A percentile compares a stretch with the other conserved stretches of the same genome.
These are phyloP conservation scores for Rutstroemia sp. DNA, from an alignment of 2,329 filamentous ascomycete species.

Conservation along the genomic window DNA sequence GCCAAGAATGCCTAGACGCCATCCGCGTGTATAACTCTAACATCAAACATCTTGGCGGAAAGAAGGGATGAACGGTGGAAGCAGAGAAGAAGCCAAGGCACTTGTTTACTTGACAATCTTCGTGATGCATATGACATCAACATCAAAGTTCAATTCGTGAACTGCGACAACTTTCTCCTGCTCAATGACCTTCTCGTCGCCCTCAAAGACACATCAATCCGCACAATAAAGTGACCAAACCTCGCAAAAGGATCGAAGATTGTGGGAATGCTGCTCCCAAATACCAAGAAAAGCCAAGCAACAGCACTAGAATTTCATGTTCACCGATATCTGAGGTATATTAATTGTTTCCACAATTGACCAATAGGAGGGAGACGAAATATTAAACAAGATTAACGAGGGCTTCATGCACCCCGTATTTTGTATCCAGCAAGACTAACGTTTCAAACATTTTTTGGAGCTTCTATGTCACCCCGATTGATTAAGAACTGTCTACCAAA, in stretches of 20 bases:
- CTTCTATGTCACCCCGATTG: no score
- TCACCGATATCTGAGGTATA: not conserved
- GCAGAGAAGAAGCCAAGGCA: not conserved
- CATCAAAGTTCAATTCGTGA: no score
- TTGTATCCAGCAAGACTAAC: no score
- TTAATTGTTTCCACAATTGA: not conserved
- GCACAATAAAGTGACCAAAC: not conserved
- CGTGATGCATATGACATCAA: no score
- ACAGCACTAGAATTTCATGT: not conserved
- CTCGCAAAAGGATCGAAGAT: not conserved
- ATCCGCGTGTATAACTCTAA: not conserved
- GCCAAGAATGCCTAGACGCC: not conserved
- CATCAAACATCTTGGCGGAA: not conserved
- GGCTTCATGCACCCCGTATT: no score
- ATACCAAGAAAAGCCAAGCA: not conserved
- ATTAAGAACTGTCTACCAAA: no score
- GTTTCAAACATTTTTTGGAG: no score
- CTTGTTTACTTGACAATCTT: not conserved
- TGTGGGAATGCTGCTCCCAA: not conserved
- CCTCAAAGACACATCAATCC: no score
- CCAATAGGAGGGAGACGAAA: no score
- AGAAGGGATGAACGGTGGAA: not conserved
- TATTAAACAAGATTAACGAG: no score
- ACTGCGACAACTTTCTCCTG: no score
- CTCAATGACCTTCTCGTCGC: no score